These are phyloP conservation scores for Sphaerulina vaccinii DNA, from an alignment of 2,329 filamentous ascomycete genomes.

Conservation along the genomic window DNA sequence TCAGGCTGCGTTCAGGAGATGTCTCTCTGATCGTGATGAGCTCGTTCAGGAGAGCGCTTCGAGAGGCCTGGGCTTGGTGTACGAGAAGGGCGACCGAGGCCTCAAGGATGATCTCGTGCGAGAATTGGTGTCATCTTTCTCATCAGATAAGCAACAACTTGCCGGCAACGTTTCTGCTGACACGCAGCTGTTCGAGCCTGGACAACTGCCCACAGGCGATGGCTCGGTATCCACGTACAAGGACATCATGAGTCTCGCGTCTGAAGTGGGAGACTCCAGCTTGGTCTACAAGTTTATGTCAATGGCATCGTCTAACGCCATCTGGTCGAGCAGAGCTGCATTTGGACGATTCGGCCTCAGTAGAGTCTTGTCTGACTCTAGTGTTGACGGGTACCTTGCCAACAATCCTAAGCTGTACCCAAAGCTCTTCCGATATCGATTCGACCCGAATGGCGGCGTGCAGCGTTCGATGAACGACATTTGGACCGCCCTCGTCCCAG, in stretches of 20 bases:
- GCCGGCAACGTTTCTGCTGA: slow-evolving; percentile 79
- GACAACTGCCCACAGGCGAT: slow-evolving; percentile 84
- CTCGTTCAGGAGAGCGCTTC: slow-evolving; percentile 95
- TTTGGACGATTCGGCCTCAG: slow-evolving; percentile 93
- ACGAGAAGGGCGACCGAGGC: slow-evolving; percentile 81
- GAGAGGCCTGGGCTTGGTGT: slow-evolving; percentile 84
- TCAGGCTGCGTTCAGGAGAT: slow-evolving; percentile 82
- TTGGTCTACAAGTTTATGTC: slow-evolving; percentile 99
- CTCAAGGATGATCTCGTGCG: slow-evolving; percentile 80
- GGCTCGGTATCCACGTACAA: slow-evolving; percentile 94
- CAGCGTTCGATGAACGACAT: slow-evolving; percentile 96
- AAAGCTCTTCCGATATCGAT: slow-evolving; percentile 90
- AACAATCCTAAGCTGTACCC: slow-evolving; percentile 93
- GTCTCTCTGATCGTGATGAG: slow-evolving; percentile 85
- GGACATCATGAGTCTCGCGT: slow-evolving; percentile 92
- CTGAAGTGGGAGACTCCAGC: slow-evolving; percentile 91
- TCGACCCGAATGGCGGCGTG: slow-evolving; percentile 92
- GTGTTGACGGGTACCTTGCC: slow-evolving; percentile 62
- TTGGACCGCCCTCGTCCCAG: slow-evolving; percentile 93
- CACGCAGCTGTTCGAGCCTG: slow-evolving; percentile 90
- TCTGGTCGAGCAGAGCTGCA: slow-evolving; percentile 94
- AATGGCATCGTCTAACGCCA: slow-evolving; percentile 88
- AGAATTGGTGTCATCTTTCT: slow-evolving; percentile 87
- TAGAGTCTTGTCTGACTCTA: slow-evolving; percentile 84
- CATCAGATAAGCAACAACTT: slow-evolving; percentile 66